A percentile compares a stretch with the other conserved stretches of the same genome.
These are phyloP conservation scores for Phaseolus lunatus DNA, from an alignment of 306 rosid species.

Conservation along the genomic window DNA sequence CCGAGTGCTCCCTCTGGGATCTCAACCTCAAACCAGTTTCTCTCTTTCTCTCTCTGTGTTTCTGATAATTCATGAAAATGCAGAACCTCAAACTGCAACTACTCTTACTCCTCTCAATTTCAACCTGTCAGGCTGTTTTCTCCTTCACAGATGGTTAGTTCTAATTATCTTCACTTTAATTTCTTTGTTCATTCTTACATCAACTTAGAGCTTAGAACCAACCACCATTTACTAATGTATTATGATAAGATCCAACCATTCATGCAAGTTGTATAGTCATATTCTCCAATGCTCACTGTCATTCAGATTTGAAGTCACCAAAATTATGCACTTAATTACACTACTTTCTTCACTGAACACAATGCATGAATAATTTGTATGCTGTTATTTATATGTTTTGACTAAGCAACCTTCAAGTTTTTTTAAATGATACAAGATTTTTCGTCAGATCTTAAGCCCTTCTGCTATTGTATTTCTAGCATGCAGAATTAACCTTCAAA, in stretches of 20 bases:
- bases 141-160: slow-evolving; percentile 57
- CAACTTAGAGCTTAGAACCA: neutral
- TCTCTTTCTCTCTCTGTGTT: neutral
- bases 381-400: neutral
- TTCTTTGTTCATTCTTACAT: neutral
- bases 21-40: slow-evolving; percentile 30
- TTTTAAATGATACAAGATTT: neutral
- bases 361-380: neutral
- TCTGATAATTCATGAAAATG: slow-evolving; percentile 44
- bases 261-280: slow-evolving; percentile 16
- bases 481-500: slow-evolving; percentile 4
- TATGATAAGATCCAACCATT: neutral
- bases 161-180: slow-evolving; percentile 23
- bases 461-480: neutral
- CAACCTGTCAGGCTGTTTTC: slow-evolving; percentile 51
- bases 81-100: slow-evolving; percentile 50
- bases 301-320: neutral
- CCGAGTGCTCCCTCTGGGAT: slow-evolving; percentile 34
- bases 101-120: slow-evolving; percentile 55
- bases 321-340: neutral
- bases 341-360: neutral
- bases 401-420: neutral
- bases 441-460: neutral
- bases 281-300: neutral
- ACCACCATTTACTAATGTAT: neutral